phyloP scores from a whole-genome alignment of 2,329 filamentous ascomycete species.

The Colletotrichum incanum region DNA sequence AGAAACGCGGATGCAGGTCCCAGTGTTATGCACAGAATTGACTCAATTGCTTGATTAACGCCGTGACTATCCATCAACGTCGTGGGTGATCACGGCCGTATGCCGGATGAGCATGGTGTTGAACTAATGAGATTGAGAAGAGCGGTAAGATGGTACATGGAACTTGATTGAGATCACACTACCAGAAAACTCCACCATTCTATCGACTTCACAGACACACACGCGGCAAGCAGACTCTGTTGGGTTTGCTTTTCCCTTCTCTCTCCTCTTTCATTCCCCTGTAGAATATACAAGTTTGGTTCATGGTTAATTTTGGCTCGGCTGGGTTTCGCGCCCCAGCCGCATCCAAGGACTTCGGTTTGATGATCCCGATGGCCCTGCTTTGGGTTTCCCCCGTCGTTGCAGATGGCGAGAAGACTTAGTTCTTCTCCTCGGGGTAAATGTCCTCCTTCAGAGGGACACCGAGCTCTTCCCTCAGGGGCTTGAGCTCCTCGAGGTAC shows the following conservation, averaged over 20 bases:
- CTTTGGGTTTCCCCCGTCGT: background rate
- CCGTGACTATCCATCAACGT: background rate
- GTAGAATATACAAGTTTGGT: constrained; percentile 57
- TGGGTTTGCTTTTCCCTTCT: constrained; percentile 24
- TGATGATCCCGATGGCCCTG: background rate
- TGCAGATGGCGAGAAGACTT: constrained; percentile 39
- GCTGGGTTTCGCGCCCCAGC: constrained; percentile 8
- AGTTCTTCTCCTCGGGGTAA: constrained; percentile 78
- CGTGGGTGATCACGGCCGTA: background rate
- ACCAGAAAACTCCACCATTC: constrained; percentile 38
- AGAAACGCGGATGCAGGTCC: background rate
- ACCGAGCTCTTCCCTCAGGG: constrained; percentile 93
- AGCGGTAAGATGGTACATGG: constrained; percentile 36
- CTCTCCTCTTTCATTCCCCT: constrained; percentile 38
- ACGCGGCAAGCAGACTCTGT: constrained; percentile 26
- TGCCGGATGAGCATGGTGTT: background rate
- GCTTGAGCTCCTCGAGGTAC: constrained; percentile 94
- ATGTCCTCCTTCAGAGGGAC: constrained; percentile 92
- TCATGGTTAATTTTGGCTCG: constrained; percentile 20
- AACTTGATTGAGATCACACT: constrained; percentile 41
- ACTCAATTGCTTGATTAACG: background rate
- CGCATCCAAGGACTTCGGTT: constrained; percentile 27
- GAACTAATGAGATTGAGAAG: constrained; percentile 29
- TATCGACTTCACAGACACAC: constrained; percentile 40
- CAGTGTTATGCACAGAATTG: constrained; percentile 20